phyloP scores from a whole-genome alignment of 163 green algal genomes.

The Prototheca cutis region DNA sequence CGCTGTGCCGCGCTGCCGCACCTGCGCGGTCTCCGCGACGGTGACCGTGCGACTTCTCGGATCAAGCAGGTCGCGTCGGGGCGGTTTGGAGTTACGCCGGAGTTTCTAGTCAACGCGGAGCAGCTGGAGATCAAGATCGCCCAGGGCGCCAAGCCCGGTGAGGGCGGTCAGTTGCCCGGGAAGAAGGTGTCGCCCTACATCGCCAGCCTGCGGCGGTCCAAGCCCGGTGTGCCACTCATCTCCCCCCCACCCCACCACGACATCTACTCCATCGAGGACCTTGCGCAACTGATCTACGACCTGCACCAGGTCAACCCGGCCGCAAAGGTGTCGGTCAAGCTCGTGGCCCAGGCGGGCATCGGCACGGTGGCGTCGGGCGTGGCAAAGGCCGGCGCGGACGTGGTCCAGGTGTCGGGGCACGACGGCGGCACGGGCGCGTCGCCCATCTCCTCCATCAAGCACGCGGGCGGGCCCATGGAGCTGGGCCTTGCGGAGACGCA shows the following conservation, averaged over 20 bases:
- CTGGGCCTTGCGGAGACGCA: conserved; percentile 85
- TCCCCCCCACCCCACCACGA: conserved; percentile 97
- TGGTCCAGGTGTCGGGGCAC: conserved; percentile 93
- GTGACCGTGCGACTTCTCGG: conserved; percentile 82
- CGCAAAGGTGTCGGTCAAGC: conserved; percentile 95
- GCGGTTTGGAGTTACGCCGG: conserved; percentile 94
- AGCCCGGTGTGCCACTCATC: conserved; percentile 97
- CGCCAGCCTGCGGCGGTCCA: conserved; percentile 81
- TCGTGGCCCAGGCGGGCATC: conserved; percentile 96
- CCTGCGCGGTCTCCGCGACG: conserved; percentile 82
- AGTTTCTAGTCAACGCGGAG: conserved; percentile 96
- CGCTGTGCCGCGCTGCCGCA: conserved; percentile 68
- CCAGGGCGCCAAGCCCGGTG: conserved; percentile 92
- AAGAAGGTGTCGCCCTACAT: conserved; percentile 99
- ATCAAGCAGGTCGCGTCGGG: conserved; percentile 97
- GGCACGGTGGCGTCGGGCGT: conserved; percentile 93
- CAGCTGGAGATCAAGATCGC: conserved; percentile 99
- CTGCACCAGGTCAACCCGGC: conserved; percentile 72
- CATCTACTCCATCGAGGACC: conserved; percentile 99
- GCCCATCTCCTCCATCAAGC: conserved; percentile 97
- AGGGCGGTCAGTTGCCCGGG: conserved; percentile 90
- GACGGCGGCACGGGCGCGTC: conserved; percentile 95
- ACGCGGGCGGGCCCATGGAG: conserved; percentile 91
- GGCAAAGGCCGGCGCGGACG: conserved; percentile 97
- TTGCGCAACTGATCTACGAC: conserved; percentile 98